A percentile compares a stretch with the other conserved stretches of the same genome.
Conservation (phyloP, 2,329 filamentous ascomycete genomes). For the Pseudogymnoascus sp. region DNA sequence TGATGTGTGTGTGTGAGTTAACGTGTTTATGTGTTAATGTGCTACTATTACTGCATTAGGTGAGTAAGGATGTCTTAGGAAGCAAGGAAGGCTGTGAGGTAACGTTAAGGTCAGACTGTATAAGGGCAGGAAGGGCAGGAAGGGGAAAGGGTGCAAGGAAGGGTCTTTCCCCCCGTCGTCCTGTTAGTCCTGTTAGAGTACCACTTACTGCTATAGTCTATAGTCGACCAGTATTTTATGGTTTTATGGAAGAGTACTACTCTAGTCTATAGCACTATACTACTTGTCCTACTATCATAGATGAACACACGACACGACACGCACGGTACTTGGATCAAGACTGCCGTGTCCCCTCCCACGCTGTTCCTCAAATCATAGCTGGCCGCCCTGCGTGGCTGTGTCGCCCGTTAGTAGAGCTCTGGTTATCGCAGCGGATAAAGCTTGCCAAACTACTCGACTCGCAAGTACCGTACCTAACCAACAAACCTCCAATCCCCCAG, state of each 20-base stretch:
- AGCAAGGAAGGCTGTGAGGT: background rate
- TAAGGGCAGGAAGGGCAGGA: background rate
- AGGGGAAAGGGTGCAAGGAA: background rate
- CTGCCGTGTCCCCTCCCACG: background rate
- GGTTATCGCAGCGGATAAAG: background rate
- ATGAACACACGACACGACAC: background rate
- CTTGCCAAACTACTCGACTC: background rate
- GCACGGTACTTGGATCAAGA: background rate
- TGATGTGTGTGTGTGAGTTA: background rate
- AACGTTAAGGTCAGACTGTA: background rate
- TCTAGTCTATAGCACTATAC: background rate
- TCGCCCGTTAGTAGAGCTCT: too few relatives aligned
- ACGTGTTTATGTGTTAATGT: background rate
- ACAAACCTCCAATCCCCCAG: background rate
- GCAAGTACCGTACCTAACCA: background rate
- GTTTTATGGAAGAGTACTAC: background rate
- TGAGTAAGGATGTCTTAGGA: background rate
- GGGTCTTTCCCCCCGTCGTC: background rate
- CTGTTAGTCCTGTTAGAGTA: background rate
- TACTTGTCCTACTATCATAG: background rate
- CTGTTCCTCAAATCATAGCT: too few relatives aligned
- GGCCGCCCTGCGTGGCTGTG: too few relatives aligned
- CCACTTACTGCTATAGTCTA: background rate
- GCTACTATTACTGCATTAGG: background rate
- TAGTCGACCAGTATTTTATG: too few relatives aligned